phyloP scores from a whole-genome alignment of 192 early-diverging fungal species.

The Coemansia sp. region DNA sequence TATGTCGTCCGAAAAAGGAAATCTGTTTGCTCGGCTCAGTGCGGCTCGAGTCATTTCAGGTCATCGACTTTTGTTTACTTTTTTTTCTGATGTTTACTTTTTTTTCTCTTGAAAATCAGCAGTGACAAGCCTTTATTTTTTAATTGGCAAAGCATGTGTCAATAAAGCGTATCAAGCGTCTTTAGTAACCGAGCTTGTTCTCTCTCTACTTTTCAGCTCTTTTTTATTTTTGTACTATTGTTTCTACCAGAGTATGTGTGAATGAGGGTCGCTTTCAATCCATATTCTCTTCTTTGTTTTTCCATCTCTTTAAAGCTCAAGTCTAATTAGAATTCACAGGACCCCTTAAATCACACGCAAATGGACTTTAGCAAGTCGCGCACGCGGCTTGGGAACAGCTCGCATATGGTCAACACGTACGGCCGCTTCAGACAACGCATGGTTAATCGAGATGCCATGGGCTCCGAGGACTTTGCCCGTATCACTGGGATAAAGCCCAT shows the following conservation, averaged over 20 bases:
- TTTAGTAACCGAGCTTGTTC: no score
- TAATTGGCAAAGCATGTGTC: not conserved
- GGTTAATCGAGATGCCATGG: constrained; percentile 29
- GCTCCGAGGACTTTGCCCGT: constrained; percentile 41
- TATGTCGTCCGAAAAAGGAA: not conserved
- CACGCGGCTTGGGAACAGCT: constrained; percentile 22
- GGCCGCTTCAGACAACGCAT: constrained; percentile 46
- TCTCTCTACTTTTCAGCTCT: not conserved
- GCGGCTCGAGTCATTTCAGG: not conserved
- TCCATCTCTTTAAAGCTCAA: not conserved
- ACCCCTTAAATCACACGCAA: not conserved
- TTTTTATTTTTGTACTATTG: not conserved
- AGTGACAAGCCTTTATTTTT: constrained; percentile 6
- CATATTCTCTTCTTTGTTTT: not conserved
- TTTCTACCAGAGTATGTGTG: no score
- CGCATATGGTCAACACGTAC: constrained; percentile 51
- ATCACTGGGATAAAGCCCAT: constrained; percentile 26
- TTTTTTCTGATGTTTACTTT: not conserved
- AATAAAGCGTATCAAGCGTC: no score
- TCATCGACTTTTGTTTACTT: not conserved
- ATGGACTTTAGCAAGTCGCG: constrained; percentile 48
- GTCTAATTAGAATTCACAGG: not conserved
- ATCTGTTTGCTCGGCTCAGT: not conserved
- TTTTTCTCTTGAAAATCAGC: not conserved
- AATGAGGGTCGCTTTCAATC: not conserved